phyloP scores from a whole-genome alignment of 495 filamentous ascomycete species.

The Podospora pseudocomata region DNA sequence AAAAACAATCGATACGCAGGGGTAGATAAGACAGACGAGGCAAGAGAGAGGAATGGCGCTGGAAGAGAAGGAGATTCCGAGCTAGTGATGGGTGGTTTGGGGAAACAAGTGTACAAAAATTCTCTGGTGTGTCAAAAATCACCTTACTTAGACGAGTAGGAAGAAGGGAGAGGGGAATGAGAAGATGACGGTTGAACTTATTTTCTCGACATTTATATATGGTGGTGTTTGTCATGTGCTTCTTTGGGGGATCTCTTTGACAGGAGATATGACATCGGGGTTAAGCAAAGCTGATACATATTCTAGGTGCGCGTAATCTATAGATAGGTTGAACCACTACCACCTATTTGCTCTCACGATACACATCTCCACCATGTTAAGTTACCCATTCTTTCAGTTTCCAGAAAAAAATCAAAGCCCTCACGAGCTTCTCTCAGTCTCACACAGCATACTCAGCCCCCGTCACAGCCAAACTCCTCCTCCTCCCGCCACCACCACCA shows the following conservation, averaged over 20 bases:
- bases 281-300: not conserved
- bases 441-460: not conserved
- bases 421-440: not conserved
- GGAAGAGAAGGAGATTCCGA: not conserved
- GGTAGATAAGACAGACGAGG: not conserved
- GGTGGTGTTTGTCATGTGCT: not conserved
- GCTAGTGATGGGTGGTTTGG: not conserved
- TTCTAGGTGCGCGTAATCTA: not conserved
- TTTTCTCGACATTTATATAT: not conserved
- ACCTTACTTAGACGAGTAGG: not conserved
- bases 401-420: not conserved
- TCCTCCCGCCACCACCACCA: not conserved
- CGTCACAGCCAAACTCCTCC: not conserved
- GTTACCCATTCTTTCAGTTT: not conserved
- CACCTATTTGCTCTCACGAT: not conserved
- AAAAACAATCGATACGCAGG: not conserved
- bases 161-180: not conserved
- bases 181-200: not conserved
- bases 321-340: not conserved
- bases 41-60: not conserved
- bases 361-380: not conserved
- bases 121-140: not conserved
- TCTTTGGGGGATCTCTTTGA: not conserved
- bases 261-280: not conserved
- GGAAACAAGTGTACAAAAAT: not conserved